Evolutionary conservation across 2,329 filamentous ascomycete species (phyloP), one percentile per base, ranked within the genome.

Genomic region (Dactylella cylindrospora): DNA sequence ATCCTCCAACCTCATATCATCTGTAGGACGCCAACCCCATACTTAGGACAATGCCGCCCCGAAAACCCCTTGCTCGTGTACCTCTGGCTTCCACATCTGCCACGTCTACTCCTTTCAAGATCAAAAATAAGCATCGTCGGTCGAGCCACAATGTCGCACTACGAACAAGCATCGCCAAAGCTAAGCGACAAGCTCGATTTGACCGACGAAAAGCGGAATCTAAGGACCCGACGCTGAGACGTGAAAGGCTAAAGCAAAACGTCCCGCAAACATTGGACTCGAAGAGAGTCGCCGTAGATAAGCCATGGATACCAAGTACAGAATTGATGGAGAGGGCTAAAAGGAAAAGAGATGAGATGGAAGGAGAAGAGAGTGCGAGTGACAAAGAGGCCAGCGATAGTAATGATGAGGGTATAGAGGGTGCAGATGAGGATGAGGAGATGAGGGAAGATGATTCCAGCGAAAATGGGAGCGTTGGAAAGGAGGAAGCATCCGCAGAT

Each of bases 151-250:
- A 90, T 70, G 78, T 95, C 61, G 83, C 87, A 68, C 80, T 86
- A 70, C 97, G 96, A 75, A 86, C 85, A 71, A 77, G 80, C 36
- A 82, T 82, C 66, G 86, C 89, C 71, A 84, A 84, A 70, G 77
- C 83, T 39, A 87, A 85, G 69, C 84, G 88, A 69, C 86, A 90
- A 69, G 80, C 84, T 69, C 83, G 90, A 65, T 85, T 90, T 71
- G 81, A 81, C 41, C 80, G 88, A 61, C 90, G 88, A 75, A 88
- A 86, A 74, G 87, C 90, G 70, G 93, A 98, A 74, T 81, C 85
- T 66, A 87, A 85, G 72, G 83, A 96, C 70, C 90, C 91, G 1
- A 80, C 82, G 59, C 74, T 95, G 60, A 83, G 83, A 67, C 82
- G 82, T 64, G 81, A 85, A 66, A 82, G 93, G 68, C 77, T 91